A percentile compares a stretch with the other conserved stretches of the same genome.
Conservation (phyloP, 805 yeast species). For the Spathaspora arborariae region DNA sequence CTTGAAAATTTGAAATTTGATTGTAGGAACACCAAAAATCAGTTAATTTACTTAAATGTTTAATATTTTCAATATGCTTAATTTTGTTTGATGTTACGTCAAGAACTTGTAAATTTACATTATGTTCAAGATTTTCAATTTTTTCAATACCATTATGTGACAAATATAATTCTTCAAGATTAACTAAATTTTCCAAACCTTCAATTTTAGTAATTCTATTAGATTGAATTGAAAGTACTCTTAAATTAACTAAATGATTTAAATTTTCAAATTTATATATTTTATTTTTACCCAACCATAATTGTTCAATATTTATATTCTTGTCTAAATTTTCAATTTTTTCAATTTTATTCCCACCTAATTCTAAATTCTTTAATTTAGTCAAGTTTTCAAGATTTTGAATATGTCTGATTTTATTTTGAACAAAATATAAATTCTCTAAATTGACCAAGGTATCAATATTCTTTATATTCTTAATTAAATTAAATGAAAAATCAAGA, state of each 20-base stretch:
- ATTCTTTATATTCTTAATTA: conserved; percentile 80
- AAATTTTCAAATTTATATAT: conserved; percentile 65
- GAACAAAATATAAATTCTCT: conserved; percentile 78
- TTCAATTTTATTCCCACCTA: conserved; percentile 83
- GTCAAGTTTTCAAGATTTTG: conserved; percentile 57
- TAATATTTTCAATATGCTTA: conserved; percentile 55
- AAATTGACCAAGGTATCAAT: conserved; percentile 58
- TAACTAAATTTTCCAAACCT: conserved; percentile 68
- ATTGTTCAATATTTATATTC: conserved; percentile 58
- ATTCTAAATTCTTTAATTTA: conserved; percentile 66
- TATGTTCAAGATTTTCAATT: conserved; percentile 75
- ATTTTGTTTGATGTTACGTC: conserved; percentile 81
- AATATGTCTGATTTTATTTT: conserved; percentile 75
- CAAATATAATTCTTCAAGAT: conserved; percentile 81
- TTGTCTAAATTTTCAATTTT: conserved; percentile 54
- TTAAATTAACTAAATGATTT: conserved; percentile 53
- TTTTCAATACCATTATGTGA: conserved; percentile 77
- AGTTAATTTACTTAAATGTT: conserved; percentile 66
- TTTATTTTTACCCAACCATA: conserved; percentile 92
- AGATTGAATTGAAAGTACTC: conserved; percentile 82
- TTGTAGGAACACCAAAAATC: conserved; percentile 94
- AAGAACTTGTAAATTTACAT: conserved; percentile 61
- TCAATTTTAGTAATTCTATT: conserved; percentile 76
- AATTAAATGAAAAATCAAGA: conserved; percentile 87
- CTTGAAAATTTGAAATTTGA: conserved; percentile 61